phyloP scores from a whole-genome alignment of 192 early-diverging fungal genomes.

The Coemansia sp. region DNA sequence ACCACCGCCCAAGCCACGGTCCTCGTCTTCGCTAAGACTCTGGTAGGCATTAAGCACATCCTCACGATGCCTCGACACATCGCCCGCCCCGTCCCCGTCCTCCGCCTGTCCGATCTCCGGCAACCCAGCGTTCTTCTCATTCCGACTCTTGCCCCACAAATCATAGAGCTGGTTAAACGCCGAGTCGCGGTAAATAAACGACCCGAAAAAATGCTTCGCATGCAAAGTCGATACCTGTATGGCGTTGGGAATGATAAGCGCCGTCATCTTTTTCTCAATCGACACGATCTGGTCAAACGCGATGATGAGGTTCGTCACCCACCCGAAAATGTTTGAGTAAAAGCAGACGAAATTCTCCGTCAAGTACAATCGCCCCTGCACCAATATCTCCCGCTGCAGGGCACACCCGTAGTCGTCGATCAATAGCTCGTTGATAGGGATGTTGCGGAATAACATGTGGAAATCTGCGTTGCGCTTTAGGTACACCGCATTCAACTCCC shows the following conservation, averaged over 20 bases:
- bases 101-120: conserved; percentile 51
- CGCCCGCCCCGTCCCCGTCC: conserved; percentile 37
- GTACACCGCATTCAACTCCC: conserved; percentile 56
- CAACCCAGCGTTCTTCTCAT: conserved; percentile 39
- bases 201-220: conserved; percentile 79
- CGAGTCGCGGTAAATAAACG: conserved; percentile 82
- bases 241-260: conserved; percentile 86
- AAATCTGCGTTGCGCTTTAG: conserved; percentile 59
- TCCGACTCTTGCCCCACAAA: conserved; percentile 59
- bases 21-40: conserved; percentile 41
- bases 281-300: conserved; percentile 75
- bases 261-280: conserved; percentile 85
- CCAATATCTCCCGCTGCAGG: conserved; percentile 84
- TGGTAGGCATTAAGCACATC: conserved; percentile 46
- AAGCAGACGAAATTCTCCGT: conserved; percentile 82
- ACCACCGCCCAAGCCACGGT: neutral
- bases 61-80: conserved; percentile 35
- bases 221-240: conserved; percentile 77
- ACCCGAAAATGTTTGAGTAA: conserved; percentile 89
- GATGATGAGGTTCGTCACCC: conserved; percentile 78
- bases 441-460: conserved; percentile 56
- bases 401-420: conserved; percentile 79
- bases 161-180: conserved; percentile 73
- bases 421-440: conserved; percentile 58
- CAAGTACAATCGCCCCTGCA: conserved; percentile 83